phyloP scores from a whole-genome alignment of 208 protist species.

The Wallacemonas sp. region DNA sequence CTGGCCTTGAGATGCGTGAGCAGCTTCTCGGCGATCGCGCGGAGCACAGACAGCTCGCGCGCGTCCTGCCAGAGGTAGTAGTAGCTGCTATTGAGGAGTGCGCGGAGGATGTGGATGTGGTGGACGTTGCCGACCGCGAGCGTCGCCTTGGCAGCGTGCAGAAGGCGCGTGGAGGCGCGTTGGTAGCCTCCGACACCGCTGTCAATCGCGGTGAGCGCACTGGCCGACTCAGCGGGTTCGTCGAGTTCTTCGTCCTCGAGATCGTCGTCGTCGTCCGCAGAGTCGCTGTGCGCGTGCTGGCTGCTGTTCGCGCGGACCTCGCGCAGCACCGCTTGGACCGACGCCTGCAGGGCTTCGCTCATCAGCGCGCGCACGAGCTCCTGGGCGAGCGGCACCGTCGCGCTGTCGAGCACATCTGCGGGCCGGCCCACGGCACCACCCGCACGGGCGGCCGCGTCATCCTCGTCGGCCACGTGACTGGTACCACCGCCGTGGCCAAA shows the following conservation, averaged over 20 bases:
- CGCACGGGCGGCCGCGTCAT: too few relatives aligned
- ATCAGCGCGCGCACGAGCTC: conserved; percentile 45
- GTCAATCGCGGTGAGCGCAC: background rate
- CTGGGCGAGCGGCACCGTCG: conserved; percentile 24
- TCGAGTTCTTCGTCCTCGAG: conserved; percentile 16
- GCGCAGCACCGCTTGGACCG: conserved; percentile 37
- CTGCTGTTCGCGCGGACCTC: conserved; percentile 25
- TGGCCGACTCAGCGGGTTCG: too few relatives aligned
- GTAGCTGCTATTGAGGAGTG: conserved; percentile 41
- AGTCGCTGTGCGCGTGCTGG: conserved; percentile 13
- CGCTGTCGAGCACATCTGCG: conserved; percentile 6
- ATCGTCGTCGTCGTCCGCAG: conserved; percentile 21
- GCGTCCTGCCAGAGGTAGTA: conserved; percentile 58
- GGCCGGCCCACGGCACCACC: too few relatives aligned
- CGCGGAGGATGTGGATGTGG: conserved; percentile 48
- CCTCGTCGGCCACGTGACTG: too few relatives aligned
- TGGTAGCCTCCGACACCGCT: background rate
- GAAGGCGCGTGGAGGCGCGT: conserved; percentile 32
- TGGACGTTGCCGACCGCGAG: conserved; percentile 31
- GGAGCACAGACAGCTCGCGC: conserved; percentile 31
- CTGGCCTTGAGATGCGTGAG: conserved; percentile 16
- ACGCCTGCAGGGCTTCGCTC: conserved; percentile 27
- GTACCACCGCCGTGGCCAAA: background rate
- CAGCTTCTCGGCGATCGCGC: conserved; percentile 27
- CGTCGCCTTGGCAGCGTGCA: conserved; percentile 42